Conservation (phyloP, 352 stramenopile species). For the Halophytophthora polymorphica region DNA sequence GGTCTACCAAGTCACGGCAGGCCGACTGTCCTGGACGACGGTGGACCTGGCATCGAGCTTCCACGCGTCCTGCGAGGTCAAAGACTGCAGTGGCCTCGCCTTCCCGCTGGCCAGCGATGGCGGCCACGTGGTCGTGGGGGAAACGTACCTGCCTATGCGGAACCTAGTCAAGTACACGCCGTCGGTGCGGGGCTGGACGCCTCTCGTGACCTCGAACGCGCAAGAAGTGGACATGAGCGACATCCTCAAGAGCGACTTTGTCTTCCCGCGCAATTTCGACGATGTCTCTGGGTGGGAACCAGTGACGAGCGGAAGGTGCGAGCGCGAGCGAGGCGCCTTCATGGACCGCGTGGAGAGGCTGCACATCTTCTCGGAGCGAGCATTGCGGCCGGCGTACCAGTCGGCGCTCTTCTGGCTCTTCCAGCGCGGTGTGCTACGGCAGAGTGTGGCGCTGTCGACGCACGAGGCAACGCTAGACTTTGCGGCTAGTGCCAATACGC, state of each 20-base stretch:
- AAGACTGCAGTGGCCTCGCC: conserved; percentile 26
- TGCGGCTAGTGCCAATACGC: conserved; percentile 15
- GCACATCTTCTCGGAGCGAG: conserved; percentile 48
- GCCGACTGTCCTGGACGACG: conserved; percentile 35
- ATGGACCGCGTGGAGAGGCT: conserved; percentile 37
- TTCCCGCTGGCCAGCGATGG: conserved; percentile 18
- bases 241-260: conserved; percentile 51
- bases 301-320: conserved; percentile 32
- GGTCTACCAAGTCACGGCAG: conserved; percentile 46
- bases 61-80: conserved; percentile 24
- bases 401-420: conserved; percentile 56
- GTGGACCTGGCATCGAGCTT: conserved; percentile 31
- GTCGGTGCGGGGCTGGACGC: conserved; percentile 24
- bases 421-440: conserved; percentile 34
- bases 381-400: conserved; percentile 43
- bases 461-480: conserved; percentile 22
- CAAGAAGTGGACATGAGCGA: conserved; percentile 49
- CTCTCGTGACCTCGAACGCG: conserved; percentile 40
- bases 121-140: conserved; percentile 29
- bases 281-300: conserved; percentile 26
- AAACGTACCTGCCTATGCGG: conserved; percentile 23
- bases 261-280: conserved; percentile 48
- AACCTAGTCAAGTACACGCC: conserved; percentile 32
- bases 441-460: conserved; percentile 15
- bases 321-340: conserved; percentile 42